A percentile compares a stretch with the other conserved stretches of the same genome.
phyloP scores from a whole-genome alignment of 2,329 filamentous ascomycete species.

The Cladosporium sp. region DNA sequence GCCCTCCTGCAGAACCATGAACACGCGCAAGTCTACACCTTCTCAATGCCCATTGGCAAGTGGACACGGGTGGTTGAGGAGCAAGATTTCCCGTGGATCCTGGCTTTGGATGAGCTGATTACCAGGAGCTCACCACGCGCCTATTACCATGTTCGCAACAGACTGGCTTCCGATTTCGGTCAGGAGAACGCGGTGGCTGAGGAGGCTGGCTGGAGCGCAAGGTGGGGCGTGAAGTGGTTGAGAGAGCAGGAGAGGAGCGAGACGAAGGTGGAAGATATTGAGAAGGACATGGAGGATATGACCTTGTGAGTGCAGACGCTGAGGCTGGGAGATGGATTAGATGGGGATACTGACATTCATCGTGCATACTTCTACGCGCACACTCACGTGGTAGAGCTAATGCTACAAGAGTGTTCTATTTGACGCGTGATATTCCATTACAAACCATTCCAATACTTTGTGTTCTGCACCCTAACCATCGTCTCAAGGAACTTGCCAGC shows the following conservation, averaged over 20 bases:
- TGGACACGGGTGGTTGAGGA: background rate
- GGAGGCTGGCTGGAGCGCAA: background rate
- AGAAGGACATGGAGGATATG: background rate
- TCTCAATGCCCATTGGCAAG: background rate
- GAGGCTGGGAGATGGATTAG: too few relatives aligned
- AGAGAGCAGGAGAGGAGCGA: background rate
- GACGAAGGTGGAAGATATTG: background rate
- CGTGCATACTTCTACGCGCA: too few relatives aligned
- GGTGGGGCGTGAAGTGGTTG: background rate
- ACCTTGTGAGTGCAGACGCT: too few relatives aligned
- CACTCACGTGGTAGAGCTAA: too few relatives aligned
- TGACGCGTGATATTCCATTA: too few relatives aligned
- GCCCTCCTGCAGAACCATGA: background rate
- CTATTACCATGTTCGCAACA: conserved; percentile 6
- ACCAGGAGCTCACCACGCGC: background rate
- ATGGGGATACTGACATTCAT: too few relatives aligned
- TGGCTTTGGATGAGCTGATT: conserved; percentile 1
- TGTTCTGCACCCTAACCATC: too few relatives aligned
- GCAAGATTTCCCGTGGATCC: background rate
- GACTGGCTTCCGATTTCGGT: background rate
- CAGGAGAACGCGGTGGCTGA: background rate
- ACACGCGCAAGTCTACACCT: background rate
- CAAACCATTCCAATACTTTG: too few relatives aligned
- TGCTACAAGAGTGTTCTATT: too few relatives aligned
- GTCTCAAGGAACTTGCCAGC: too few relatives aligned